Conservation (phyloP, 345 rosid genomes). For the Lumnitzera racemosa region DNA sequence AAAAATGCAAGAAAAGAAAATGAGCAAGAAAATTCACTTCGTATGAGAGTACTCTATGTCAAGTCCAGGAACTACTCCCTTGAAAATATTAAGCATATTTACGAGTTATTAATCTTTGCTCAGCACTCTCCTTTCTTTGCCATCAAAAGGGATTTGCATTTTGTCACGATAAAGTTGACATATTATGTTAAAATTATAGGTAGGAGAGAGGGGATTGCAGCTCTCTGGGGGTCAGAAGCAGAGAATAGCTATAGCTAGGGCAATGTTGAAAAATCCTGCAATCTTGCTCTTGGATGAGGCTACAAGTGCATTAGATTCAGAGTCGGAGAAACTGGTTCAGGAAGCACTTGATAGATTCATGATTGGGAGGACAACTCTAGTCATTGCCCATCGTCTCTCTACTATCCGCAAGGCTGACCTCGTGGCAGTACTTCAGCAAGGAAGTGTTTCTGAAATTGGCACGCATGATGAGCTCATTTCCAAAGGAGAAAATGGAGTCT, state of each 20-base stretch:
- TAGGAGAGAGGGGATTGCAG: constrained; percentile 95
- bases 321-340: constrained; percentile 94
- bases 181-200: constrained; percentile 49
- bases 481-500: constrained; percentile 85
- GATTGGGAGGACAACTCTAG: constrained; percentile 97
- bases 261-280: constrained; percentile 95
- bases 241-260: constrained; percentile 94
- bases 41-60: too few relatives aligned
- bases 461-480: constrained; percentile 82
- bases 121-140: too few relatives aligned
- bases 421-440: constrained; percentile 94
- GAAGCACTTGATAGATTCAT: constrained; percentile 96
- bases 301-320: constrained; percentile 93
- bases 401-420: constrained; percentile 97
- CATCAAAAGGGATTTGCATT: neutral
- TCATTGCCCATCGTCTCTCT: constrained; percentile 94
- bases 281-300: constrained; percentile 91
- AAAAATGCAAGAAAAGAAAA: too few relatives aligned
- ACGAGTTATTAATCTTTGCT: too few relatives aligned
- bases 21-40: too few relatives aligned
- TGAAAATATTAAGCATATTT: too few relatives aligned
- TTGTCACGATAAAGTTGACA: neutral
- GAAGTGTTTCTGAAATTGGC: constrained; percentile 87
- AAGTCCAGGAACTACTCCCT: too few relatives aligned
- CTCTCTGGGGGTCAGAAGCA: constrained; percentile 99